phyloP scores from a whole-genome alignment of 2,329 filamentous ascomycete genomes.

The Hypoxylon sp. region DNA sequence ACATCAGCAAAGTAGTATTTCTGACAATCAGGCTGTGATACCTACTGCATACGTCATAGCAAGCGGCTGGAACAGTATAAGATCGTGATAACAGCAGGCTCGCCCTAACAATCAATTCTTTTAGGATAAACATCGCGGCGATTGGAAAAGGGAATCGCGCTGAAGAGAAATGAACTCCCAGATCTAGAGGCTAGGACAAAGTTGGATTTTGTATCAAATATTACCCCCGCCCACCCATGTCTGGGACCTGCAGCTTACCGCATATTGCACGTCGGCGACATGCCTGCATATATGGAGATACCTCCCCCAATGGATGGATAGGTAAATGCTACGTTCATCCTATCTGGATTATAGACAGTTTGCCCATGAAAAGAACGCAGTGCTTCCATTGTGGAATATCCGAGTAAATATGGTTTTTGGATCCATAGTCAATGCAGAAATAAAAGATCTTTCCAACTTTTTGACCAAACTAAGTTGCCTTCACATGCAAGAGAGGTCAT shows the following conservation, averaged over 20 bases:
- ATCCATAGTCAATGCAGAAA: neutral
- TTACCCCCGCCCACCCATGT: neutral
- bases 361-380: neutral
- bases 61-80: slow-evolving; percentile 4
- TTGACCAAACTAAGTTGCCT: no score
- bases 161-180: neutral
- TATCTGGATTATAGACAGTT: neutral
- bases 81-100: neutral
- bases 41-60: slow-evolving; percentile 35
- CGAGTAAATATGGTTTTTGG: neutral
- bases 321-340: neutral
- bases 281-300: no score
- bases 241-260: neutral
- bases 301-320: neutral
- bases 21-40: neutral
- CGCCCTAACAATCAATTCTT: neutral
- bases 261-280: no score
- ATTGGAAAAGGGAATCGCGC: neutral
- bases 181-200: neutral
- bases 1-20: neutral
- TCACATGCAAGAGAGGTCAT: no score
- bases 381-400: neutral
- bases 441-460: neutral
- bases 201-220: neutral
- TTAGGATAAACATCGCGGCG: slow-evolving; percentile 1